Evolutionary conservation across 768 basidiomycete genomes (phyloP), one percentile per base, ranked within the genome.

Genomic region (Tubosaeta sp.): DNA sequence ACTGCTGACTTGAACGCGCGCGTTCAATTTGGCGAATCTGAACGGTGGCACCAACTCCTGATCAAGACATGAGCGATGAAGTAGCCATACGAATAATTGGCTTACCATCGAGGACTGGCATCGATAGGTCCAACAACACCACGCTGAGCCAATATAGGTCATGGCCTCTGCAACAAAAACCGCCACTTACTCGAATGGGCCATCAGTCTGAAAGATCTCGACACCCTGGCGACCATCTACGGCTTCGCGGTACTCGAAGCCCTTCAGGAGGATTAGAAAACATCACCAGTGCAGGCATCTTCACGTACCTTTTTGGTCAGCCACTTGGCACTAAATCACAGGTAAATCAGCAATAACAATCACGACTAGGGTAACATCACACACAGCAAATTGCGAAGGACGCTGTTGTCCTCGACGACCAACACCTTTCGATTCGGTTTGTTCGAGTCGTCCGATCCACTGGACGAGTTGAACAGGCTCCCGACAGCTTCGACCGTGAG

Each of bases 31-130:
- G 73, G 21, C 93, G 86, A 52, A 97, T 94, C 63, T 87, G 83
- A 8, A 76, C 72, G 0, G 93, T 92, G 7, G 94, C 94, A 16
- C 86, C 84, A 46, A 94, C 78, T 21, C 91, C 87, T 90, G 50
- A 32, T 13, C 14, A 50, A 41, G 12, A 34, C 14, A 47, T 57
- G 31, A 50, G 45, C 46, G 4, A 16, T 21, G n/a, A 14, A 44
- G 16, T 22, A 9, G 13, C n/a, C 19, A 12, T 34, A 18, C 29
- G 29, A 31, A 48, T n/a, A 18, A 30, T 54, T 27, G 45, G 57
- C 74, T 53, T 46, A 83, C 90, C 94, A 65, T 96, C 91, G 49
- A 96, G 79, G n/a, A 90, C 68, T 1, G 92, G 94, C 94, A 96
- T 96, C 1, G 90, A 92, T 49, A 96, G 71, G 67, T 96, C 94